A percentile compares a stretch with the other conserved stretches of the same genome.
Evolutionary conservation across 192 early-diverging fungal species (phyloP).

Genomic region (Chytriomyces hyalinus): DNA sequence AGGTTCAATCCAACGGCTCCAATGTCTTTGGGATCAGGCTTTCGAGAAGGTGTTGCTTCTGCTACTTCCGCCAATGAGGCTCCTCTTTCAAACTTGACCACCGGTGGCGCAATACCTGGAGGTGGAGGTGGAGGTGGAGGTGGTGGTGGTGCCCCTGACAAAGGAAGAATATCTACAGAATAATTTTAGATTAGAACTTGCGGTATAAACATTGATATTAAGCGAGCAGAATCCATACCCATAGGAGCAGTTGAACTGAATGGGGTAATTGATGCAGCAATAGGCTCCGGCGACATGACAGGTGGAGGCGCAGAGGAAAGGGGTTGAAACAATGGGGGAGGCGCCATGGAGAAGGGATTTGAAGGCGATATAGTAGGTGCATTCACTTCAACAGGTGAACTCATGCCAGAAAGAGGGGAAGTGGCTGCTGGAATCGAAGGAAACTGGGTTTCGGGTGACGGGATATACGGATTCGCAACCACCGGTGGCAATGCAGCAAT

Average conservation of each 20-base stretch:
- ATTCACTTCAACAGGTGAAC: neutral
- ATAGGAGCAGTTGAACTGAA: too few species aligned
- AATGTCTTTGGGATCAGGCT: conserved; percentile 48
- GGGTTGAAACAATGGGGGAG: too few species aligned
- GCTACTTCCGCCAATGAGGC: conserved; percentile 17
- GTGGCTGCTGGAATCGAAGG: neutral
- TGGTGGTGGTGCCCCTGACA: conserved; percentile 23
- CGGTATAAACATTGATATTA: too few species aligned
- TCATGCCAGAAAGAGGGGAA: neutral
- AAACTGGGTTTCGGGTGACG: neutral
- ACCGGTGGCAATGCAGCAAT: conserved; percentile 6
- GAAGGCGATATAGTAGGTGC: neutral
- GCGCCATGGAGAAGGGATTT: neutral
- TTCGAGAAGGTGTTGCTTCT: conserved; percentile 29
- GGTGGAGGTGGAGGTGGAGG: conserved; percentile 58
- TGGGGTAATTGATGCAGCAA: too few species aligned
- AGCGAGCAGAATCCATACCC: too few species aligned
- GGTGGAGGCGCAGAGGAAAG: too few species aligned
- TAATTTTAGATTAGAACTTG: too few species aligned
- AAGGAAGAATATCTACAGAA: too few species aligned
- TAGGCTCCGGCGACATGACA: too few species aligned
- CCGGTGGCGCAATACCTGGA: conserved; percentile 37
- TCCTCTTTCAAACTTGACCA: conserved; percentile 40
- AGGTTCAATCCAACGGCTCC: conserved; percentile 43
- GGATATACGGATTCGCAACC: neutral